Percentiles rank a stretch among this genome's conserved stretches.
These are phyloP conservation scores for Allomyces javanicus DNA, from an alignment of 192 early-diverging fungal genomes.

Conservation along the genomic window DNA sequence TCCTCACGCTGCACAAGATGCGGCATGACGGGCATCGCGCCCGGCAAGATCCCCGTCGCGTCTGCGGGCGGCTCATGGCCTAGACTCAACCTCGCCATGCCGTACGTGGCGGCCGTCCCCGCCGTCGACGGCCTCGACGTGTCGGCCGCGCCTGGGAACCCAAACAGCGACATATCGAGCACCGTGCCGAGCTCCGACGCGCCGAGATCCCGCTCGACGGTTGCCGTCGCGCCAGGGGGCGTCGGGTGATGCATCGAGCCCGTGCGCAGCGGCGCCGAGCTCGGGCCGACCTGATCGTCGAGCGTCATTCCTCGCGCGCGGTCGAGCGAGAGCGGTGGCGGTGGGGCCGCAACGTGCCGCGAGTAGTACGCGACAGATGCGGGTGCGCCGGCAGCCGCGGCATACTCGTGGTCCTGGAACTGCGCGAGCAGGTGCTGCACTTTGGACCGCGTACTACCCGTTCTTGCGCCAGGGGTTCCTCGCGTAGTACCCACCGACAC, in stretches of 20 bases:
- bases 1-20: too few relatives aligned
- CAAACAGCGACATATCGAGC: too few relatives aligned
- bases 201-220: too few relatives aligned
- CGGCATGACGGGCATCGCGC: too few relatives aligned
- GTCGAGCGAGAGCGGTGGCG: neutral
- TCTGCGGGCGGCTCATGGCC: too few relatives aligned
- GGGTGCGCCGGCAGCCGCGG: neutral
- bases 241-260: neutral
- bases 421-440: neutral
- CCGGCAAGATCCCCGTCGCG: too few relatives aligned
- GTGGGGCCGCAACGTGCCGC: neutral
- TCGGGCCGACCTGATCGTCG: neutral
- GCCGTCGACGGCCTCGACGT: too few relatives aligned
- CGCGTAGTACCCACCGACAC: neutral
- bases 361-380: neutral
- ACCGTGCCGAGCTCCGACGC: too few relatives aligned
- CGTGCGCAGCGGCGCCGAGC: neutral
- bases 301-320: neutral
- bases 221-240: neutral
- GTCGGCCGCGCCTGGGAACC: too few relatives aligned
- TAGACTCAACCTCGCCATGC: too few relatives aligned
- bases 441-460: neutral
- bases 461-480: neutral
- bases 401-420: neutral
- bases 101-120: too few relatives aligned